Evolutionary conservation across 2,329 filamentous ascomycete species (phyloP), one percentile per base, ranked within the genome.

Genomic region (Aureobasidium sp.): DNA sequence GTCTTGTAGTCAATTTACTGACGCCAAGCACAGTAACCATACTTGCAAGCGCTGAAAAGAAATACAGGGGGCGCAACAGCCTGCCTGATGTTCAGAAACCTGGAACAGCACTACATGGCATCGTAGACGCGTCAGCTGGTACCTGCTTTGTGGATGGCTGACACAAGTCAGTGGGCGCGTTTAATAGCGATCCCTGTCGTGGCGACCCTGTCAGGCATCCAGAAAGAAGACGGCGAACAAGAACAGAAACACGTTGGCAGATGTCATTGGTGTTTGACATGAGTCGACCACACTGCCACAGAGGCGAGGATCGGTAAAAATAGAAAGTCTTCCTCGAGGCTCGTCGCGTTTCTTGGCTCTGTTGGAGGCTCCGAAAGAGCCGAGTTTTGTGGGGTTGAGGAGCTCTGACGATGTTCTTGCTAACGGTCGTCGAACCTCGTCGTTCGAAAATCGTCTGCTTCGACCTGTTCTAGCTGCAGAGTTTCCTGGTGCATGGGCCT

Each of bases 301-400:
- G 47, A 34, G 47, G 47, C 47, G 31, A 48, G 8, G 45, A 36
- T 51, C 47, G 34, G 49, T 52, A 39, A 52, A 52, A 52, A 36
- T 52, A 52, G 49, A n/a, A 52, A 52, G 49, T 3, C n/a, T 7
- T 37, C 49, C 49, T 52, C 49, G 34, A 34, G 37, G 34, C 34
- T 39, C 22, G 34, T 25, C 49, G 34, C 49, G 49, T 15, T 27
- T 15, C 49, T 52, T 52, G 49, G 49, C 49, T 3, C 31, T 36
- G 27, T 52, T 3, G 11, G 14, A 48, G 25, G 34, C 29, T 29
- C 47, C 47, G 47, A 14, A 34, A 36, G 25, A 22, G 8, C 47
- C 49, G 52, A 56, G n/a, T 42, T 56, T 56, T 56, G 52, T 56
- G 52, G 52, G 37, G 52, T 56, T 56, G 20, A 15, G 34, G 14